phyloP scores from a whole-genome alignment of 345 rosid genomes.

The Bretschneidera sinensis region DNA sequence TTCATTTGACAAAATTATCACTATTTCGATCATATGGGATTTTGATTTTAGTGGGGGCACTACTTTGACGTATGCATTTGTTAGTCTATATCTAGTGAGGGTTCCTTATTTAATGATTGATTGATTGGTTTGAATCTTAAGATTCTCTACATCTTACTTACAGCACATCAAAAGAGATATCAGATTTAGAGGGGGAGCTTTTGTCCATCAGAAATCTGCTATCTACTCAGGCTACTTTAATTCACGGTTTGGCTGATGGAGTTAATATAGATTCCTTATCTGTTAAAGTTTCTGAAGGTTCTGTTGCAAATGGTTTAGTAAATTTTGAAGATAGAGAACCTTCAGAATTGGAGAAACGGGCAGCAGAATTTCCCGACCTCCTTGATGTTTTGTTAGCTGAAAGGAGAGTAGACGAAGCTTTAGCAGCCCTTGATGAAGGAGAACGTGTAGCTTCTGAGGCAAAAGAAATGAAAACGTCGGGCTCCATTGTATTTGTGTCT shows the following conservation, averaged over 20 bases:
- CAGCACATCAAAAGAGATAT: slow-evolving; percentile 98
- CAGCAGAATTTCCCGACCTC: slow-evolving; percentile 76
- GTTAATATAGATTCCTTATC: slow-evolving; percentile 57
- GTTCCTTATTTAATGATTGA: background rate
- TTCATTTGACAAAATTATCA: too few relatives aligned
- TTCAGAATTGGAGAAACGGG: slow-evolving; percentile 86
- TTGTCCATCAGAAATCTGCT: slow-evolving; percentile 85
- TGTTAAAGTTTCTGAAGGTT: slow-evolving; percentile 39
- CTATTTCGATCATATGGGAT: too few relatives aligned
- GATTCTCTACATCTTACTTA: slow-evolving; percentile 18
- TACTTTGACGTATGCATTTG: too few relatives aligned
- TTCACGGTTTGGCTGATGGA: slow-evolving; percentile 91
- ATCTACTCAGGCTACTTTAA: slow-evolving; percentile 89
- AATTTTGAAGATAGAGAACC: slow-evolving; percentile 51
- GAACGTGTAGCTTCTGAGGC: slow-evolving; percentile 63
- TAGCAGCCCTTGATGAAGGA: slow-evolving; percentile 84
- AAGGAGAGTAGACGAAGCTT: slow-evolving; percentile 93
- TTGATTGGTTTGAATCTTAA: background rate
- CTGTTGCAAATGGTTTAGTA: slow-evolving; percentile 31
- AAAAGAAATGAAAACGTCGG: slow-evolving; percentile 47
- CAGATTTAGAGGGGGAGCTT: slow-evolving; percentile 97
- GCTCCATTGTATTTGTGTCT: slow-evolving; percentile 40
- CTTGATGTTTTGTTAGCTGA: slow-evolving; percentile 95
- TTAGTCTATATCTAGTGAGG: background rate
- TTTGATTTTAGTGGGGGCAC: too few relatives aligned